These are phyloP conservation scores for Cercospora zeina DNA, from an alignment of 2,329 filamentous ascomycete genomes.

Conservation along the genomic window DNA sequence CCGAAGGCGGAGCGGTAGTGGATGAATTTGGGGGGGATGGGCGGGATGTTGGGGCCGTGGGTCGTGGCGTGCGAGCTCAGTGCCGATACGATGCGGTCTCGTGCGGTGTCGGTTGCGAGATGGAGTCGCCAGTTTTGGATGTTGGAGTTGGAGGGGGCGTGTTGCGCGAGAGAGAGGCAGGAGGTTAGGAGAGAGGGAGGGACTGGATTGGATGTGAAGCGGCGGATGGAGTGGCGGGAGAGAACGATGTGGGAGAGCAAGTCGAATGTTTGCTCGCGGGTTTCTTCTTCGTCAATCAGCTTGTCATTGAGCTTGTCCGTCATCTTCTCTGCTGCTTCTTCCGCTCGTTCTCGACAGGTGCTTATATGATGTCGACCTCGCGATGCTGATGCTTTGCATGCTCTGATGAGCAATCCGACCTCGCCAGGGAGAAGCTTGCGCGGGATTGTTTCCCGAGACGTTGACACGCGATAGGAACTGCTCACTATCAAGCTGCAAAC, in stretches of 20 bases:
- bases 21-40: slow-evolving; percentile 26
- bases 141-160: slow-evolving; percentile 30
- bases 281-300: neutral
- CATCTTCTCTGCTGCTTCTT: neutral
- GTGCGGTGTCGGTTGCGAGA: slow-evolving; percentile 25
- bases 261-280: neutral
- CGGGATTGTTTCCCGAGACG: too few relatives aligned
- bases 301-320: neutral
- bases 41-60: slow-evolving; percentile 23
- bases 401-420: too few relatives aligned
- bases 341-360: neutral
- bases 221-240: slow-evolving; percentile 22
- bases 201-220: slow-evolving; percentile 22
- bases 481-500: neutral
- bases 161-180: slow-evolving; percentile 24
- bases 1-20: slow-evolving; percentile 33
- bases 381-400: too few relatives aligned
- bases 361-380: too few relatives aligned
- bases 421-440: too few relatives aligned
- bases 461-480: too few relatives aligned
- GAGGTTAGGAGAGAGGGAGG: slow-evolving; percentile 17
- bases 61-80: slow-evolving; percentile 16
- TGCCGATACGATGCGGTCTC: slow-evolving; percentile 25
- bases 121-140: slow-evolving; percentile 29
- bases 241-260: slow-evolving; percentile 11